Percentiles rank a stretch among this genome's conserved stretches.
phyloP scores from a whole-genome alignment of 768 basidiomycete species.

The Tricholoma flavovirens region DNA sequence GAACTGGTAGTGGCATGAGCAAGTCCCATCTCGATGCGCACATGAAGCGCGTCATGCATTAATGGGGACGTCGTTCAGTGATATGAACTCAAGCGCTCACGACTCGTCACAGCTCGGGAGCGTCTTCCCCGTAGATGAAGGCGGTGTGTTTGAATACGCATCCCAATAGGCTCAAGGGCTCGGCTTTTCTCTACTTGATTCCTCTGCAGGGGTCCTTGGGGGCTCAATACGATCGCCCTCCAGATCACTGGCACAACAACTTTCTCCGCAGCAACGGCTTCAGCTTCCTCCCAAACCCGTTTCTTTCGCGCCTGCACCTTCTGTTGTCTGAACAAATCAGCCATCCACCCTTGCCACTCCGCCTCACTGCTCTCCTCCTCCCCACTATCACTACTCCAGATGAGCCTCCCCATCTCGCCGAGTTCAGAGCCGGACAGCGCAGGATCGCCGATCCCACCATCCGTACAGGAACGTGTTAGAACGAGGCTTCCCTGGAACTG shows the following conservation, averaged over 20 bases:
- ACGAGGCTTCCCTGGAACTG: slow-evolving; percentile 15
- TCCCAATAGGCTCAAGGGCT: slow-evolving; percentile 25
- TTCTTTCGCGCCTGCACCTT: slow-evolving; percentile 15
- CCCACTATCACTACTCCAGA: slow-evolving; percentile 31
- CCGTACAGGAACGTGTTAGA: slow-evolving; percentile 11
- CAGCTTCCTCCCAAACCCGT: slow-evolving; percentile 8
- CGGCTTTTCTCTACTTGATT: slow-evolving; percentile 16
- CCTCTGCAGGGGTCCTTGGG: slow-evolving; percentile 13
- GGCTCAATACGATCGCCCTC: slow-evolving; percentile 8
- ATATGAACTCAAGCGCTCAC: no score
- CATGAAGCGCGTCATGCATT: no score
- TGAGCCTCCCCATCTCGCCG: slow-evolving; percentile 17
- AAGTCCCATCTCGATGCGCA: no score
- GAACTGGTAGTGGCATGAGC: no score
- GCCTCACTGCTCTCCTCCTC: slow-evolving; percentile 47
- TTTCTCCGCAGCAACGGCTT: slow-evolving; percentile 1
- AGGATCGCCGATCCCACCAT: not conserved
- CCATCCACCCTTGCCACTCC: slow-evolving; percentile 67
- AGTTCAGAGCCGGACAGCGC: slow-evolving; percentile 16
- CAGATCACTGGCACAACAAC: not conserved
- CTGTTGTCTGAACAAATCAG: slow-evolving; percentile 41
- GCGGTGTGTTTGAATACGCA: slow-evolving; percentile 3
- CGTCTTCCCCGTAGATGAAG: not conserved
- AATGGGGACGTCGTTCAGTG: no score
- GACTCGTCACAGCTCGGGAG: no score